These are phyloP conservation scores for Iris pallida DNA, from an alignment of 116 monocot genomes.

Conservation along the genomic window DNA sequence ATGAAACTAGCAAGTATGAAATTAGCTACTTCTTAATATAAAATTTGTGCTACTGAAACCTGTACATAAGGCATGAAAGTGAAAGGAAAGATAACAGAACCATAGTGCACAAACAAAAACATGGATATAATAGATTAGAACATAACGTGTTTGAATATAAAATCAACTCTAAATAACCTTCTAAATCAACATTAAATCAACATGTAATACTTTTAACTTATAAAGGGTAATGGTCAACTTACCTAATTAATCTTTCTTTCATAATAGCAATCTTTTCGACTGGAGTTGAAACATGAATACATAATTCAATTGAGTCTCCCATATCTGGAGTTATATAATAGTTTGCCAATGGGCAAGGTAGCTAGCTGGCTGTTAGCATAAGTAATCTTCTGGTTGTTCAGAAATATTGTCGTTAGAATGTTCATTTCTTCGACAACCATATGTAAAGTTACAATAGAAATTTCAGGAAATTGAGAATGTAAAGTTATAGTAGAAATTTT, in stretches of 20 bases:
- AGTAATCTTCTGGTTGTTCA: slow-evolving; percentile 70
- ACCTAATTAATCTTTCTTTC: slow-evolving; percentile 68
- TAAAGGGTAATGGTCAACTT: slow-evolving; percentile 8
- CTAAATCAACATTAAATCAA: no score
- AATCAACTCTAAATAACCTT: background rate
- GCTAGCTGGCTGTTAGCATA: slow-evolving; percentile 74
- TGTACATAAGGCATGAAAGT: no score
- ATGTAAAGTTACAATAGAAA: slow-evolving; percentile 27
- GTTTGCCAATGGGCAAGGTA: slow-evolving; percentile 57
- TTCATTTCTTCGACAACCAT: slow-evolving; percentile 90
- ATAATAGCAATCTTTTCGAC: slow-evolving; percentile 66
- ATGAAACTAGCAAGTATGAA: no score
- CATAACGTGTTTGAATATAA: no score
- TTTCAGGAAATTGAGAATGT: no score
- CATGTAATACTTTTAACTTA: no score
- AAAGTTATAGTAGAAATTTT: background rate
- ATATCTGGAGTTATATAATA: slow-evolving; percentile 80
- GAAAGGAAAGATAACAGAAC: no score
- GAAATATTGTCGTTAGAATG: slow-evolving; percentile 69
- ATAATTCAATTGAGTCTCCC: slow-evolving; percentile 78
- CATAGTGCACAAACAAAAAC: no score
- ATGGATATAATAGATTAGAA: no score
- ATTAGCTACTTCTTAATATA: no score
- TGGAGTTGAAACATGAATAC: slow-evolving; percentile 66
- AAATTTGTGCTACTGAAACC: no score